Evolutionary conservation across 1,284 basidiomycete genomes (phyloP), one percentile per base, ranked within the genome.

Genomic region (Laetiporus sulphureus): DNA sequence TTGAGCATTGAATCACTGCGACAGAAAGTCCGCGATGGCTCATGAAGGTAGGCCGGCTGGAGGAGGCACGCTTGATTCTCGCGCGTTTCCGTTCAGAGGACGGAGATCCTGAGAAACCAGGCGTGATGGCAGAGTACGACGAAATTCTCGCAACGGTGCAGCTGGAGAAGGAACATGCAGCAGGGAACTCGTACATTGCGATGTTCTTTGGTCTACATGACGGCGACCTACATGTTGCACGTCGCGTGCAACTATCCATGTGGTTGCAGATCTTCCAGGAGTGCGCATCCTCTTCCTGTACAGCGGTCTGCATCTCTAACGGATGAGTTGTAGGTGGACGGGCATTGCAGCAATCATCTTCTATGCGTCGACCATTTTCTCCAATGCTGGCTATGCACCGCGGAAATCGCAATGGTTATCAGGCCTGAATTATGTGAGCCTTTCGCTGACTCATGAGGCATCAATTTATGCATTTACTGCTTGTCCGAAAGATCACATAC

Each of bases 21-120:
- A 32, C 31, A 36, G 76, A 79, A 50, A 75, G 72, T 13, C 77
- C 77, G 5, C 71, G 77, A 35, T 78, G 72, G 69, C 66, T 77
- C 18, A 58, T 75, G 47, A 74, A 72, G 57, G 66, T 66, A 42
- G 75, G 75, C 7, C 65, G 71, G 5, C 50, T 60, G 22, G 67
- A 67, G 3, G 67, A 71, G 38, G 76, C 75, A 3, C 61, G 62
- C 38, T 54, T 56, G 13, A 65, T 74, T 42, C 62, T 76, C 32
- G 57, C 58, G 3, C 57, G 58, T 23, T 49, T 64, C 32, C 61
- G 62, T 12, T 52, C 54, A 5, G 58, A 61, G 21, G 52, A 51
- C 27, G 58, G 56, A 23, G 53, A 52, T 45, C 40, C 48, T 8
- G 57, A 64, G 39, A 49, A 51, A n/a, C 36, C 49, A 6, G 49